Base-by-base conservation (phyloP, 106 monocot species). In the Dendrobium officinale region DNA sequence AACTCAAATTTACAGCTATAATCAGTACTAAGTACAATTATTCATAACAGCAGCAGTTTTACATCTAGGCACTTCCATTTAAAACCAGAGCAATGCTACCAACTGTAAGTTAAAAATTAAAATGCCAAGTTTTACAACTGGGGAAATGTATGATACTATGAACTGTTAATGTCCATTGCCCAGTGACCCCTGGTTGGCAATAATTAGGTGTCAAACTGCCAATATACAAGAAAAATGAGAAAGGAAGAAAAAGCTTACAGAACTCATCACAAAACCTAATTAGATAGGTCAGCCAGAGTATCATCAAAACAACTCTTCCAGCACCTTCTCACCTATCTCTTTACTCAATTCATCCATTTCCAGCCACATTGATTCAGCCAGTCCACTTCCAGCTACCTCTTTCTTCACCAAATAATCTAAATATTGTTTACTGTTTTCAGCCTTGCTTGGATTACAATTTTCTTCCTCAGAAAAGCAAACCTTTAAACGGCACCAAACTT, bases 281-380 rank as follows among this genome's bases (percentile, higher is more conserved):
- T 15, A 44, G 74, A 44, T 44, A 75, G 74, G 27, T 85, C 89
- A 40, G 64, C 58, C 67, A 92, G 58, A 19, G 81, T 80, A 56
- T 91, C 94, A 42, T 22, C 47, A 19, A 19, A 95, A 75, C 77
- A 95, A 76, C 55, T 90, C 88, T 37, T 90, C 85, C 42, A 90
- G 73, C 73, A 95, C 42, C 77, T 79, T n/a, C 42, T 70, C 77
- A 16, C 82, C 80, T 27, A 95, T 84, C 51, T 86, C 90, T 44
- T 29, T 72, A 9, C 80, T 37, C 40, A 90, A 44, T 66, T 92
- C 90, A 41, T 86, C 82, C n/a, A 85, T 47, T 73, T 88, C 87
- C 44, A 42, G 73, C 56, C 77, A 70, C 83, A 85, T 78, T 72
- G 72, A 79, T 77, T 90, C 85, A 64, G 5, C 61, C 85, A 88